Base-by-base conservation (phyloP, 2,329 filamentous ascomycete genomes). In the Daldinia sp. region DNA sequence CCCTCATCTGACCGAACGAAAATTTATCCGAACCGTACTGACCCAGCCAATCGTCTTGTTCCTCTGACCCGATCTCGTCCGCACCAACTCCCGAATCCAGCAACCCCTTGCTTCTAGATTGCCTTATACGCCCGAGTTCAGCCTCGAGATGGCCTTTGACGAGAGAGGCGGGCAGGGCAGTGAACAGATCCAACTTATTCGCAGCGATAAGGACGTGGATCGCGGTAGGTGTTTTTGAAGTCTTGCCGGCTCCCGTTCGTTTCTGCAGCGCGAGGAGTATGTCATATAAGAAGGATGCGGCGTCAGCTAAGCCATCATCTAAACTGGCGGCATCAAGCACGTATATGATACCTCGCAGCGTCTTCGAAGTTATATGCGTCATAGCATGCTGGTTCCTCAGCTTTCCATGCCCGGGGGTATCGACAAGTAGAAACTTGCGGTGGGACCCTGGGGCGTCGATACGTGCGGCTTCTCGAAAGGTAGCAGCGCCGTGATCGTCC, bases 171-270 rank as follows among this genome's bases (percentile, higher is more conserved):
- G 95, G 95, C 52, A 97, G 80, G 6, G 94, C 93, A 0, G 95
- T 97, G 76, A 99, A 99, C 0, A 99, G 83, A 76, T 99, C 95
- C 74, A 93, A 85, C 83, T 99, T 99, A 79, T 98, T 99, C 55
- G 93, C 94, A 1, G 93, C 94, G 30, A 99, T 82, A 32, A 99
- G 83, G 6, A 99, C 84, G 0, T 91, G 88, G 7, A 95, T 83
- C 19, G 85, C 82, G 19, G 81, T 78, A 0, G 86, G 83, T 0
- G 81, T 82, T 70, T 87, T 89, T 45, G 83, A 81, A 1, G 83
- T 83, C 66, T 84, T 87, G 35, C 79, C 76, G 63, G 78, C 78
- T 27, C 86, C 84, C 49, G 87, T 85, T 47, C 89, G 85, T 77
- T 89, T 91, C 80, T 98, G 95, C 61, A 99, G 82, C 2, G 85